Evolutionary conservation across 2,329 filamentous ascomycete species (phyloP).

Genomic region (Ceratocystis colombiana): DNA sequence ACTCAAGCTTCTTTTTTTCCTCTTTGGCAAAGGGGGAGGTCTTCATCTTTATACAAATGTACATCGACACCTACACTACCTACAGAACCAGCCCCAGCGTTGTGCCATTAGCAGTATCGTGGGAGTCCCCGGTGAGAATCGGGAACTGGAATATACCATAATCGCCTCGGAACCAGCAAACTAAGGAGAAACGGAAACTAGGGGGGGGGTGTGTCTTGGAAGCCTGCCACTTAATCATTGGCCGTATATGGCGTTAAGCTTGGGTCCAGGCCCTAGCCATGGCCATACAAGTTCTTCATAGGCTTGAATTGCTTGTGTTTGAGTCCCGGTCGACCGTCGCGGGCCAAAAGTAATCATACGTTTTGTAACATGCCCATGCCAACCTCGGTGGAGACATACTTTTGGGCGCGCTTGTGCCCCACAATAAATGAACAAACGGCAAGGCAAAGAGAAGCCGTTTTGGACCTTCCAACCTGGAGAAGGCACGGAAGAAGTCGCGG

Average conservation of each 20-base stretch:
- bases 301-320: not conserved
- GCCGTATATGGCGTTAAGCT: not conserved
- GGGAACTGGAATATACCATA: conserved; percentile 9
- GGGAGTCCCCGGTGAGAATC: conserved; percentile 12
- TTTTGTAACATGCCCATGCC: not conserved
- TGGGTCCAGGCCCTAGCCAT: not conserved
- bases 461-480: conserved; percentile 1
- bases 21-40: conserved; percentile 10
- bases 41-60: conserved; percentile 24
- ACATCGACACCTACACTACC: not conserved
- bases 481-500: conserved; percentile 14
- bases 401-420: conserved; percentile 2
- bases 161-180: conserved; percentile 14
- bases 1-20: conserved; percentile 2
- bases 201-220: conserved; percentile 7
- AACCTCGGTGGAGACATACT: not conserved
- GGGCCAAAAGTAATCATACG: conserved; percentile 5
- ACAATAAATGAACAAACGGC: not conserved
- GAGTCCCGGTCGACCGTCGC: conserved; percentile 1
- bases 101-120: conserved; percentile 13
- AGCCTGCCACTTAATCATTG: not conserved
- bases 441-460: conserved; percentile 12
- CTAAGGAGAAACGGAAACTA: conserved; percentile 15
- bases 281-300: not conserved
- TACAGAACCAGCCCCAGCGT: not conserved